phyloP scores from a whole-genome alignment of 257 asterid species.

The Nicotiana benthamiana region DNA sequence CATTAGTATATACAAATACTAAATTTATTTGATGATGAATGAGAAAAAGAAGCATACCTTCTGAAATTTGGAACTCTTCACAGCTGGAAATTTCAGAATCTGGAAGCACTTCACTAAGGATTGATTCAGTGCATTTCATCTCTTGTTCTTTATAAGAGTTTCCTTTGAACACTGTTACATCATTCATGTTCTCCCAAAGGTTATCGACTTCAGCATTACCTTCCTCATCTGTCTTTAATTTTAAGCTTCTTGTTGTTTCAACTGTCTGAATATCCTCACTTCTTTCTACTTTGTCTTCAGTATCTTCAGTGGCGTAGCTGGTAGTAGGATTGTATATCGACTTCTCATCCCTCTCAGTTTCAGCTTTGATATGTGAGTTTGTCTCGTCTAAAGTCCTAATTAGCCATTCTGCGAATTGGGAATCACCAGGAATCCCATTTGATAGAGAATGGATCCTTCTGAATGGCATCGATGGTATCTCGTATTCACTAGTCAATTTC shows the following conservation, averaged over 20 bases:
- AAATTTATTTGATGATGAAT: not conserved
- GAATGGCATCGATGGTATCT: constrained; percentile 19
- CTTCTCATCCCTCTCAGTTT: constrained; percentile 11
- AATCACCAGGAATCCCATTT: constrained; percentile 22
- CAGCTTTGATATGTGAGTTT: constrained; percentile 2
- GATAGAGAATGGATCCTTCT: constrained; percentile 43
- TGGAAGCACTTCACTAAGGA: not conserved
- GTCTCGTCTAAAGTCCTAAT: constrained; percentile 10
- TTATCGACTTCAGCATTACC: constrained; percentile 9
- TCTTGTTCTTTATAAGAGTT: constrained; percentile 10
- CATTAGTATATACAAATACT: not conserved
- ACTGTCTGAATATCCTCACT: constrained; percentile 1
- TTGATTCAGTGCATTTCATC: not conserved
- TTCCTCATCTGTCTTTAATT: constrained; percentile 1
- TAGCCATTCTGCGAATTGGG: constrained; percentile 16
- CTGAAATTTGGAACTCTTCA: constrained; percentile 18
- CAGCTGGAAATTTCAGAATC: constrained; percentile 12
- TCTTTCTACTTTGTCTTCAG: constrained; percentile 1
- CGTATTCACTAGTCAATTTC: constrained; percentile 42
- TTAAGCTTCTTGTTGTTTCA: constrained; percentile 8
- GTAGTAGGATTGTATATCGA: not conserved
- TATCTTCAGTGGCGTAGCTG: not conserved
- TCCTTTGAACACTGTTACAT: not conserved
- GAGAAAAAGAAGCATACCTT: constrained; percentile 30
- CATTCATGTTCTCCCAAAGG: constrained; percentile 5